Base-by-base conservation (phyloP, 2,329 filamentous ascomycete genomes). In the Epichloe gansuensis region DNA sequence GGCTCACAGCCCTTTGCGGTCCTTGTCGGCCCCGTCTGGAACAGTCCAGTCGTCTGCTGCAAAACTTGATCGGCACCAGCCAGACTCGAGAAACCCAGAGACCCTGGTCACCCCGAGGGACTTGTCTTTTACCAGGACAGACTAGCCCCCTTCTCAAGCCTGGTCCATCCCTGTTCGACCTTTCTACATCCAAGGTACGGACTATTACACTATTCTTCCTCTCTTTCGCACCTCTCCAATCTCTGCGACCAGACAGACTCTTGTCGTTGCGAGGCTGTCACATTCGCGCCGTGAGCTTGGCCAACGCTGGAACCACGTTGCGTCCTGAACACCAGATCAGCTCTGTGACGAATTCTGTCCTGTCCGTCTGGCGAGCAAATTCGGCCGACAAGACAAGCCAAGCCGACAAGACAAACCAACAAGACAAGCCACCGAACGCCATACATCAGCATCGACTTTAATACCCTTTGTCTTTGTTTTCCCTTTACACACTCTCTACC, bases 101-200 rank as follows among this genome's bases (percentile, higher is more conserved):
- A 23, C 46, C 51, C 51, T 45, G 31, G 51, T 52, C 51, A 34
- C 21, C 31, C 51, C 51, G 11, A 49, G 43, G 43, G 43, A 37
- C 50, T 39, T 39, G 35, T 6, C 34, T 48, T 48, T 38, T 39
- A 31, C 39, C 25, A 49, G 41, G 28, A 48, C 46, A 46, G 39
- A 37, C 49, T 41, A 37, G 17, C 50, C 34, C 50, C 53, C 52
- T 51, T 51, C 49, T 45, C 42, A 48, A 51, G 53, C 35, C 50
- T 51, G 47, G 46, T 28, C 23, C 44, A 50, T 54, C 48, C 53
- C 53, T 54, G 53, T 43, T 44, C 46, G 25, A 25, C 39, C 39
- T 50, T 52, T 52, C 53, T 47, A 49, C 48, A 41, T 39, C 38
- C 49, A 35, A 51, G 43, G 42, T 46, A 44, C 35, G 35, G 35